Evolutionary conservation across 805 yeast species (phyloP).

Genomic region (Starmerella apis): DNA sequence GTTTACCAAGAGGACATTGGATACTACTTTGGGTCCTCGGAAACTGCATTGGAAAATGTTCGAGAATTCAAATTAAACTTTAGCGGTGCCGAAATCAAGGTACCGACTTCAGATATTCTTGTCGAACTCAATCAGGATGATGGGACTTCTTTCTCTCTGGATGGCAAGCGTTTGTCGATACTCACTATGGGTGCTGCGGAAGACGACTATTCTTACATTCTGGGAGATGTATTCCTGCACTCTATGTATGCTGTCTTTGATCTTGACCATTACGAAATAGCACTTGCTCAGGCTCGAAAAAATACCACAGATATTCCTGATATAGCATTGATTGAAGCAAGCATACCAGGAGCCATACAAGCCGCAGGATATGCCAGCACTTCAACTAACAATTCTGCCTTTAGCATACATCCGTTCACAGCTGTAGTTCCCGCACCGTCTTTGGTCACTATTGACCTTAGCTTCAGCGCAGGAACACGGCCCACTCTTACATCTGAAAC

Average conservation of each 20-base stretch:
- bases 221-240: constrained; percentile 60
- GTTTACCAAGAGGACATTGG: constrained; percentile 35
- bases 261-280: constrained; percentile 46
- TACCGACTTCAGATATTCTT: constrained; percentile 23
- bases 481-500: neutral
- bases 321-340: constrained; percentile 8
- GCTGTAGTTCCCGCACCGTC: constrained; percentile 9
- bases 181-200: constrained; percentile 27
- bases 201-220: constrained; percentile 32
- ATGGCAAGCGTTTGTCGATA: constrained; percentile 24
- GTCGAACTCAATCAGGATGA: constrained; percentile 17
- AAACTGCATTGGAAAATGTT: constrained; percentile 22
- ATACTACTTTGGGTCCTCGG: constrained; percentile 27
- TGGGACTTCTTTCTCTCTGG: constrained; percentile 29
- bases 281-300: constrained; percentile 43
- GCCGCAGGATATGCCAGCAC: constrained; percentile 19
- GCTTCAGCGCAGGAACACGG: neutral
- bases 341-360: constrained; percentile 19
- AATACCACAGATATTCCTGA: constrained; percentile 22
- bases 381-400: constrained; percentile 13
- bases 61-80: constrained; percentile 33
- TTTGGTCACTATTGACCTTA: neutral
- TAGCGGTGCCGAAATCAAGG: constrained; percentile 23
- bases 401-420: constrained; percentile 3
- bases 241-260: constrained; percentile 65